Evolutionary conservation across 768 basidiomycete genomes (phyloP).

Genomic region (Austroboletus festivus): DNA sequence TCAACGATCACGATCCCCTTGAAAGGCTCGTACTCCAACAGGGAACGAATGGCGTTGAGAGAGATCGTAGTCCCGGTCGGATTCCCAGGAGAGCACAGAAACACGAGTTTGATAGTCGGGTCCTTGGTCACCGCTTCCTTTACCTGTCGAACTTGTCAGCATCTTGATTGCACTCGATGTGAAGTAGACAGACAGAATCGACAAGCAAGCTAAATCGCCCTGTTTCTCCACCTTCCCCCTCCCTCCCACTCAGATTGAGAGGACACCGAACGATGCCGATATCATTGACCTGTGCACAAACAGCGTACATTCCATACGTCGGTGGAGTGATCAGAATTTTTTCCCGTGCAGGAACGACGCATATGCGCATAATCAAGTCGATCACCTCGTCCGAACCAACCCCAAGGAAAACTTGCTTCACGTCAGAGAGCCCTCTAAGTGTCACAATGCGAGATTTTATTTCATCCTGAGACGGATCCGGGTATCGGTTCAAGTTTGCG

Average conservation of each 20-base stretch:
- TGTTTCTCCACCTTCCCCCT: conserved; percentile 70
- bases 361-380: conserved; percentile 88
- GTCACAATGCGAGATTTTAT: conserved; percentile 76
- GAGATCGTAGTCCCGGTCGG: conserved; percentile 89
- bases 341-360: conserved; percentile 75
- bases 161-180: neutral
- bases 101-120: conserved; percentile 82
- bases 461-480: conserved; percentile 80
- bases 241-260: conserved; percentile 52
- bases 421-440: conserved; percentile 63
- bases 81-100: conserved; percentile 96
- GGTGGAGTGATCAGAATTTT: conserved; percentile 89
- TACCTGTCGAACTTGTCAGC: conserved; percentile 45
- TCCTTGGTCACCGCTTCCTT: conserved; percentile 66
- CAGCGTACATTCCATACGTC: conserved; percentile 97
- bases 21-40: conserved; percentile 79
- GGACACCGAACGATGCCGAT: conserved; percentile 76
- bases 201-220: conserved; percentile 74
- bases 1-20: conserved; percentile 92
- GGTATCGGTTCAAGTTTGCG: conserved; percentile 83
- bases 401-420: conserved; percentile 82
- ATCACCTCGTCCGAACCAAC: conserved; percentile 98
- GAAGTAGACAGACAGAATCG: conserved; percentile 55
- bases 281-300: conserved; percentile 95
- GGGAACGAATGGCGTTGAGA: conserved; percentile 57